phyloP scores from a whole-genome alignment of 768 basidiomycete genomes.

The Psilocybe subaeruginosa region DNA sequence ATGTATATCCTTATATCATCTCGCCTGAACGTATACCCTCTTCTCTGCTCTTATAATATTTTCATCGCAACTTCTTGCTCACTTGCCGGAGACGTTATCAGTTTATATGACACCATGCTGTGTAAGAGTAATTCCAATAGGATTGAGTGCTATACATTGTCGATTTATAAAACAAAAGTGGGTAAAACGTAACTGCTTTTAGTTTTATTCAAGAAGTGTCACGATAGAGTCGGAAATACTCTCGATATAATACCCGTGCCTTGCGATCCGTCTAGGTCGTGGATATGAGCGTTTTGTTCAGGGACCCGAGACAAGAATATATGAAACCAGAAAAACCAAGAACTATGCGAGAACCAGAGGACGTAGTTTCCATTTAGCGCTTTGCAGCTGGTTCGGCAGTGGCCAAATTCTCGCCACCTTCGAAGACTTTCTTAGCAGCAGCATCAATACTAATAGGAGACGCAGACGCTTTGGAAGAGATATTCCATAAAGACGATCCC shows the following conservation, averaged over 20 bases:
- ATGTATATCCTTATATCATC: not conserved
- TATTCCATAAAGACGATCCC: constrained; percentile 13
- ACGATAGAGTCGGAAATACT: no score
- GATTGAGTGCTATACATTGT: not conserved
- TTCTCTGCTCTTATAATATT: not conserved
- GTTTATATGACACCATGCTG: not conserved
- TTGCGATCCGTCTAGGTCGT: not conserved
- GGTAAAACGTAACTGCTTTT: not conserved
- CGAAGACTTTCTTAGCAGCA: constrained; percentile 10
- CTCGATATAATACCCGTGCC: not conserved
- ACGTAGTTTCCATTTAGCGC: not conserved
- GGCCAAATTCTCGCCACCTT: constrained; percentile 11
- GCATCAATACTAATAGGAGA: constrained; percentile 11
- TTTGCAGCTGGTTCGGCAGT: not conserved
- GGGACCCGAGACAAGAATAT: not conserved
- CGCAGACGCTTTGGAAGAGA: constrained; percentile 8
- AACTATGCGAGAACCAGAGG: not conserved
- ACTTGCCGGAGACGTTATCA: no score
- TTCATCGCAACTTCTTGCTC: no score
- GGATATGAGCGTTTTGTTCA: not conserved
- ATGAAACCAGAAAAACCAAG: not conserved
- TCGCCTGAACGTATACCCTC: not conserved
- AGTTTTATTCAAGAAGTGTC: not conserved
- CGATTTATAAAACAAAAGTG: not conserved
- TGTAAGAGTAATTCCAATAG: not conserved